phyloP scores from a whole-genome alignment of 306 rosid genomes.

The Fragaria vesca region DNA sequence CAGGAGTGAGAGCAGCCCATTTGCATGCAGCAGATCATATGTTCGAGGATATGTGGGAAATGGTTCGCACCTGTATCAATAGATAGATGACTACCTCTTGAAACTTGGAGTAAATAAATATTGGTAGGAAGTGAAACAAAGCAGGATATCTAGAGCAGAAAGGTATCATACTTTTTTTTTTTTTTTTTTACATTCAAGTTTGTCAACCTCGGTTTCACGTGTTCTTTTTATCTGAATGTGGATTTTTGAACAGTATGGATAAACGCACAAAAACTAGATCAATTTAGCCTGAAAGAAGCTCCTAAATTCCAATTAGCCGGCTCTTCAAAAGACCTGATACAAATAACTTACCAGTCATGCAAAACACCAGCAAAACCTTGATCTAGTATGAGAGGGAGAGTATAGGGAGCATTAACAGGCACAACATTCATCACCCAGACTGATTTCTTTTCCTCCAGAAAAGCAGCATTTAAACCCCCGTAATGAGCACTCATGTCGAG shows the following conservation, averaged over 20 bases:
- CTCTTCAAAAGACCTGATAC: conserved; percentile 19
- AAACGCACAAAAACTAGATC: neutral
- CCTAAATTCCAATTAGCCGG: neutral
- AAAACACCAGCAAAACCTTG: conserved; percentile 91
- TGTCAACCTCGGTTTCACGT: neutral
- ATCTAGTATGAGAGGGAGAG: conserved; percentile 85
- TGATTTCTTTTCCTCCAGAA: conserved; percentile 77
- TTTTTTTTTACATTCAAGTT: neutral
- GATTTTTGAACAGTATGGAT: neutral
- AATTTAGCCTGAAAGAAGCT: conserved; percentile 1
- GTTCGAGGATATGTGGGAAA: conserved; percentile 98
- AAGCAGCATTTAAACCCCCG: conserved; percentile 90
- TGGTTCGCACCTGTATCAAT: conserved; percentile 82
- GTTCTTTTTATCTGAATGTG: neutral
- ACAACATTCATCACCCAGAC: conserved; percentile 99
- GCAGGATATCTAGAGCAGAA: neutral
- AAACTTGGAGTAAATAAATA: neutral
- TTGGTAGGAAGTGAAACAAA: neutral
- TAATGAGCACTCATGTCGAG: conserved; percentile 93
- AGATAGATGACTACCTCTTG: conserved; percentile 18
- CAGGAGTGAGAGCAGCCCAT: conserved; percentile 76
- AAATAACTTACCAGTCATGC: conserved; percentile 83
- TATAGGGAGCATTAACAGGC: conserved; percentile 64
- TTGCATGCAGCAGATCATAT: conserved; percentile 87
- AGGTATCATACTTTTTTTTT: neutral